Evolutionary conservation across 306 rosid species (phyloP).

Genomic region (Clitoria ternatea): DNA sequence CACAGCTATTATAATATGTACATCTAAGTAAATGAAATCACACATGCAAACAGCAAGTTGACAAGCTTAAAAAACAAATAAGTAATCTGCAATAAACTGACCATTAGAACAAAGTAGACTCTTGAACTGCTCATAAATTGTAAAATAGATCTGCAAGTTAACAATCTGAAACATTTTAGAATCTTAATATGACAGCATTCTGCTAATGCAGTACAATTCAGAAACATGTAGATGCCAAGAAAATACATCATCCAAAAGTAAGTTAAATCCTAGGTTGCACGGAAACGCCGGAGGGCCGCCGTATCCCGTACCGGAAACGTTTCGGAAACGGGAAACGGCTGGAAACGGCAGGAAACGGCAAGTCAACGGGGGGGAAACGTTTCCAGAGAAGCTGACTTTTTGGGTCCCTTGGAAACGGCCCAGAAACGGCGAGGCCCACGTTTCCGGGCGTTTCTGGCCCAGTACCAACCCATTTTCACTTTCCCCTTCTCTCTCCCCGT

Average conservation of each 20-base stretch:
- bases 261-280: no score
- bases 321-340: no score
- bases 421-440: no score
- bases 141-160: conserved; percentile 53
- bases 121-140: conserved; percentile 60
- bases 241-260: neutral
- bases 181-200: neutral
- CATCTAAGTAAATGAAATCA: neutral
- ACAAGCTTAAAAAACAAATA: neutral
- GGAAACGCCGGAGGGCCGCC: no score
- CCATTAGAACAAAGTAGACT: conserved; percentile 45
- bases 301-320: no score
- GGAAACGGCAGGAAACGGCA: no score
- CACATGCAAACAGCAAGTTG: conserved; percentile 22
- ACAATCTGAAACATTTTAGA: neutral
- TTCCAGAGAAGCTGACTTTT: no score
- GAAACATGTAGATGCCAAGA: neutral
- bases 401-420: no score
- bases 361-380: no score
- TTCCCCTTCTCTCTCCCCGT: no score
- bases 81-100: conserved; percentile 25
- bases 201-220: neutral
- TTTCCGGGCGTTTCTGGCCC: no score
- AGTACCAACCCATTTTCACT: no score
- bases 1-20: neutral